phyloP scores from a whole-genome alignment of 192 early-diverging fungal species.

The Coemansia sp. region DNA sequence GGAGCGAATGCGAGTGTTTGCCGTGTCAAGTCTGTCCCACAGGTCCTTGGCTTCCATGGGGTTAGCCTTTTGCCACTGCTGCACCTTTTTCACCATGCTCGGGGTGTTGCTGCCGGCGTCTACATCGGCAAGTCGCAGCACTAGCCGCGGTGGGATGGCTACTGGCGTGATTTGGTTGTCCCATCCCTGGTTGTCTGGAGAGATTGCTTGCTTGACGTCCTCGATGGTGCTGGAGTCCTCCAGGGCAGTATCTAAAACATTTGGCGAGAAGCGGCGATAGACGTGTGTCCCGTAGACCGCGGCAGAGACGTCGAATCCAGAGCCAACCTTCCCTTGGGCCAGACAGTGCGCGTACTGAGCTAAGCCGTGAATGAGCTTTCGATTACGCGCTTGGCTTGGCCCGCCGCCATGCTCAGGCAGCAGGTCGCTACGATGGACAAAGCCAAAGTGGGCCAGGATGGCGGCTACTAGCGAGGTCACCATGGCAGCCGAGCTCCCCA shows the following conservation, averaged over 20 bases:
- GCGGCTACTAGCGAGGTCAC: slow-evolving; percentile 86
- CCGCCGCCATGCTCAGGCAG: slow-evolving; percentile 7
- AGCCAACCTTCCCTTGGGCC: slow-evolving; percentile 98
- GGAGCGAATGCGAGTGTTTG: slow-evolving; percentile 56
- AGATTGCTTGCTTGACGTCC: slow-evolving; percentile 19
- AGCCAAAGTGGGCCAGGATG: slow-evolving; percentile 72
- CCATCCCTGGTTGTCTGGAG: slow-evolving; percentile 58
- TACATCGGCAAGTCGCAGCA: slow-evolving; percentile 86
- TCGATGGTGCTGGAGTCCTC: slow-evolving; percentile 9
- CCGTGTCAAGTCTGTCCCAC: slow-evolving; percentile 57
- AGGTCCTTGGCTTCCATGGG: slow-evolving; percentile 56
- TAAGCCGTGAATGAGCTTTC: slow-evolving; percentile 73
- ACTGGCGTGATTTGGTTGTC: slow-evolving; percentile 66
- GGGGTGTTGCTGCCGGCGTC: slow-evolving; percentile 93
- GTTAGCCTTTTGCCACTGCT: slow-evolving; percentile 76
- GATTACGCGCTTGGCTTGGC: slow-evolving; percentile 12
- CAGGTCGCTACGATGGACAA: slow-evolving; percentile 22
- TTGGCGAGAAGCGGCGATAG: slow-evolving; percentile 81
- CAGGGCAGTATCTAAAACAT: slow-evolving; percentile 60
- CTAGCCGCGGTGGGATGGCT: slow-evolving; percentile 68
- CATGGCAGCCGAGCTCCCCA: slow-evolving; percentile 96
- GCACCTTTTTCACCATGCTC: slow-evolving; percentile 81
- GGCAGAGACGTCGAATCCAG: slow-evolving; percentile 92
- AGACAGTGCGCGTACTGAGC: slow-evolving; percentile 92
- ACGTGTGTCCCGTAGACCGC: slow-evolving; percentile 90